Base-by-base conservation (phyloP, 768 basidiomycete species). In the Sistotremastrum niveocremeum region DNA sequence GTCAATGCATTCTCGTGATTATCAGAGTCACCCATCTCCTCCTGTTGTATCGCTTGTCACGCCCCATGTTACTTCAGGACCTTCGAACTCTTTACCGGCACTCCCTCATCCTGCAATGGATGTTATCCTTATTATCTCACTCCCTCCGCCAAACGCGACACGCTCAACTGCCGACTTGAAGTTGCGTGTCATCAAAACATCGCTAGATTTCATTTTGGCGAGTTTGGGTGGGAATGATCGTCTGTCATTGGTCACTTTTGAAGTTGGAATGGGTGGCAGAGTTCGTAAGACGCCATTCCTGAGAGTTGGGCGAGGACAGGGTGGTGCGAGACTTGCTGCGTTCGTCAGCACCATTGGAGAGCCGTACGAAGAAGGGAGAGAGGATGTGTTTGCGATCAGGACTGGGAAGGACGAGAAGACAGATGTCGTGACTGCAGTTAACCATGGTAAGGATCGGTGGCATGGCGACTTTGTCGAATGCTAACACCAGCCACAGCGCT, bases 381-480 rank as follows among this genome's bases (percentile, higher is more conserved):
- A 80, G 49, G 78, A 79, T 52, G 72, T 74, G 49, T 76, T 76
- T 52, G 61, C 82, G 60, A 77, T 87, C 12, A 70, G 79, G 49
- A 78, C 78, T 9, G 77, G 77, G 48, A 82, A 82, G 58, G 93
- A 97, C 11, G 93, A 97, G 63, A 87, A 91, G 64, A 88, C 88
- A 30, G 94, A 95, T 61, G 94, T 99, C 11, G 90, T 98, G 28
- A 94, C 93, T 7, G 95, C 93, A n/a, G 88, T 97, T 47, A 99
- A 99, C 60, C 83, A 94, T 56, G 89, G 87, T 81, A 45, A 42
- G 67, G 1, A n/a, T 7, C 20, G 2, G 29, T 39, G 30, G 10
- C 3, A 11, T 39, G 33, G 42, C 8, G 42, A 46, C 41, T n/a
- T 44, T 28, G 33, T 32, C 35, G 11, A 36, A 31, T 9, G 10